Conservation (phyloP, 129 eudicot genomes). For the Lactuca sativa region DNA sequence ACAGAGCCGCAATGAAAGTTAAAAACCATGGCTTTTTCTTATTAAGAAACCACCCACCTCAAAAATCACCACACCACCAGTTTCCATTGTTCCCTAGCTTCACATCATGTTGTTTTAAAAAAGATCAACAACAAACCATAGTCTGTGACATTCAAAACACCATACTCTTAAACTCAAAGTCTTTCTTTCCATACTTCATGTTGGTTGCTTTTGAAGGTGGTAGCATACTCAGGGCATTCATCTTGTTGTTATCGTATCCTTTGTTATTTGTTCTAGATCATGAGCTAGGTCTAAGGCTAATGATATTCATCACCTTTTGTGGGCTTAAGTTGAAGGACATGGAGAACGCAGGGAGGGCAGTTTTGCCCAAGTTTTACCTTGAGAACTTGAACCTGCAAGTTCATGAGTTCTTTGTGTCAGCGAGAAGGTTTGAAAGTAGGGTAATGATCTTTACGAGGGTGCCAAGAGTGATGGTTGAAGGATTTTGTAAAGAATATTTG, state of each 20-base stretch:
- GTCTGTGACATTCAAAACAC: conserved; percentile 71
- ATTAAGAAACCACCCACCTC: conserved; percentile 43
- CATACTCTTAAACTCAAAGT: conserved; percentile 53
- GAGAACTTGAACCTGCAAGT: conserved; percentile 61
- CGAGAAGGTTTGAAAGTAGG: conserved; percentile 29
- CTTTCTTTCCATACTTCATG: conserved; percentile 94
- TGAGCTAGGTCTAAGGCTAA: conserved; percentile 48
- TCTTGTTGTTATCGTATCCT: conserved; percentile 62
- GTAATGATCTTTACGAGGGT: conserved; percentile 55
- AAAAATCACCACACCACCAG: conserved; percentile 38
- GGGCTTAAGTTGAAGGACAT: conserved; percentile 62
- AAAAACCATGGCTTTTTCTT: conserved; percentile 43
- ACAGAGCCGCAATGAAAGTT: conserved; percentile 58
- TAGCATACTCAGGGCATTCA: conserved; percentile 54
- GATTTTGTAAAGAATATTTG: conserved; percentile 72
- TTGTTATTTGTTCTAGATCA: conserved; percentile 44
- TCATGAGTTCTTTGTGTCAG: conserved; percentile 39
- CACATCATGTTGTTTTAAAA: conserved; percentile 41
- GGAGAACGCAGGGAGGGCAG: conserved; percentile 66
- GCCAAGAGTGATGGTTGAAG: conserved; percentile 90
- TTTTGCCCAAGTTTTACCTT: conserved; percentile 84
- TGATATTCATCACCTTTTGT: conserved; percentile 77
- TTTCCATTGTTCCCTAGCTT: conserved; percentile 42
- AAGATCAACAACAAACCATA: conserved; percentile 47
- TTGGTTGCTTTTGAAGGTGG: conserved; percentile 93